Evolutionary conservation across 192 early-diverging fungal species (phyloP).

Genomic region (Neocallimastix lanati): DNA sequence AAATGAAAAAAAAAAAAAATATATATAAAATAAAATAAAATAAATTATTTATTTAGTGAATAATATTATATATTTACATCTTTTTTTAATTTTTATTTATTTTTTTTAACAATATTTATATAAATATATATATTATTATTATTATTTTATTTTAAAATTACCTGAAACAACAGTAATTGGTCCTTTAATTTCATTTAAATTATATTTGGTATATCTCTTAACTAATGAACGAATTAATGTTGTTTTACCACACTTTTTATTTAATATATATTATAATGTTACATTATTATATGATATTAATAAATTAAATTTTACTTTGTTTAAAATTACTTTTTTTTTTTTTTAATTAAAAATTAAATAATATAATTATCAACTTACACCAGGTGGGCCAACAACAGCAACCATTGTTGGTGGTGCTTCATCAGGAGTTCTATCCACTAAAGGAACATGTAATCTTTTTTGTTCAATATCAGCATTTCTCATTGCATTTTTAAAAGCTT

Average conservation of each 20-base stretch:
- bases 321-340: not conserved
- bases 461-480: slow-evolving; percentile 72
- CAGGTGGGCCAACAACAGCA: slow-evolving; percentile 88
- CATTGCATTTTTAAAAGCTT: slow-evolving; percentile 59
- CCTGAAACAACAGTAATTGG: slow-evolving; percentile 94
- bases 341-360: not conserved
- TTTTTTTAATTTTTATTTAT: no score
- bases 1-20: no score
- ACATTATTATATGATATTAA: no score
- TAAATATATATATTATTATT: not conserved
- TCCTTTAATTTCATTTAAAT: slow-evolving; percentile 73
- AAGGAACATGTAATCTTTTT: slow-evolving; percentile 85
- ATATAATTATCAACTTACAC: slow-evolving; percentile 30
- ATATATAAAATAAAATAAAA: no score
- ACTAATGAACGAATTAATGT: slow-evolving; percentile 94
- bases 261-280: no score
- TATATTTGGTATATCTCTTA: slow-evolving; percentile 87
- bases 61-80: no score
- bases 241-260: slow-evolving; percentile 67
- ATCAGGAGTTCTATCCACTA: slow-evolving; percentile 79
- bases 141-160: not conserved
- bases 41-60: no score
- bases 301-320: no score
- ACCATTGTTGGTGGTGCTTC: slow-evolving; percentile 83
- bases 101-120: no score